Evolutionary conservation across 495 filamentous ascomycete species (phyloP).

Genomic region (Aspergillus sclerotioniger): DNA sequence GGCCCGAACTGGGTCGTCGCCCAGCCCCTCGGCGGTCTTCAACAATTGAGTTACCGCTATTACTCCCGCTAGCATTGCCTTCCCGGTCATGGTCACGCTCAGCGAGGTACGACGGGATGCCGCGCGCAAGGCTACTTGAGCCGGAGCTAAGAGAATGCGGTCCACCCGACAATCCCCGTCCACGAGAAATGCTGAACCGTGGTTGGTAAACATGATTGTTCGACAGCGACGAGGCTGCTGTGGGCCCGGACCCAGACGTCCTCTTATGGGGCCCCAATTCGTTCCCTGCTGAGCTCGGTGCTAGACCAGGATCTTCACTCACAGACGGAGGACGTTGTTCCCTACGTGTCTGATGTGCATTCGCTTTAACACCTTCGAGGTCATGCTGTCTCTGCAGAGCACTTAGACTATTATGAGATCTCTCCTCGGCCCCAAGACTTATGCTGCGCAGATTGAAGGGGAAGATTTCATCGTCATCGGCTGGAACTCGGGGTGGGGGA

Average conservation of each 20-base stretch:
- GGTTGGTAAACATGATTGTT: slow-evolving; percentile 40
- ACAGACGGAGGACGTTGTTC: slow-evolving; percentile 26
- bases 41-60: slow-evolving; percentile 41
- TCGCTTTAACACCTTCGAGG: slow-evolving; percentile 24
- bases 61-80: slow-evolving; percentile 52
- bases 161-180: slow-evolving; percentile 42
- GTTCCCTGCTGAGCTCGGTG: slow-evolving; percentile 41
- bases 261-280: slow-evolving; percentile 40
- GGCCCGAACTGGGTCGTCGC: slow-evolving; percentile 35
- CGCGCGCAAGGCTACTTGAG: slow-evolving; percentile 45
- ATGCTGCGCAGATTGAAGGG: slow-evolving; percentile 70
- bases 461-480: slow-evolving; percentile 61
- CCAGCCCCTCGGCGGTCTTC: slow-evolving; percentile 37
- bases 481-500: slow-evolving; percentile 49
- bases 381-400: slow-evolving; percentile 51
- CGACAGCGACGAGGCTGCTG: slow-evolving; percentile 30
- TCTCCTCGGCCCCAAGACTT: slow-evolving; percentile 70
- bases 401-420: slow-evolving; percentile 58
- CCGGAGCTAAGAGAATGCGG: slow-evolving; percentile 43
- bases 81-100: slow-evolving; percentile 46
- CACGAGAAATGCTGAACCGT: slow-evolving; percentile 40
- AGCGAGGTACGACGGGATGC: slow-evolving; percentile 33
- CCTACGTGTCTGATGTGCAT: slow-evolving; percentile 29
- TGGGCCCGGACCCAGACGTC: slow-evolving; percentile 33
- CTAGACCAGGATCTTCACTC: slow-evolving; percentile 34